Evolutionary conservation across 768 basidiomycete genomes (phyloP), one percentile per base, ranked within the genome.

Genomic region (Dioszegia hungarica): DNA sequence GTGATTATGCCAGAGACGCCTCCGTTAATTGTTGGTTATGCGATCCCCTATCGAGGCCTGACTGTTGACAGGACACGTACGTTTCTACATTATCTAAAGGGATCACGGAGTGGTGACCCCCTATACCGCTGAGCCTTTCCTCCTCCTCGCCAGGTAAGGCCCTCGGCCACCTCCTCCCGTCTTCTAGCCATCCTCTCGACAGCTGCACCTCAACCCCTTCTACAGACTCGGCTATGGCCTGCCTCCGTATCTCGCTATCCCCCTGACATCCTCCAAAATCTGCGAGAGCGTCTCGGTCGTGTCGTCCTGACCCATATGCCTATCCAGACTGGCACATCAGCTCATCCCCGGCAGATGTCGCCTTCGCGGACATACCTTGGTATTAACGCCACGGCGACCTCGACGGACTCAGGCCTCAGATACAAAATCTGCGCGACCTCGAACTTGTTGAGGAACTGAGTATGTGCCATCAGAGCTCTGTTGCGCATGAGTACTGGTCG

Each of bases 391-490:
- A 70, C 64, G 22, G 71, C 71, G 1, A 63, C 68, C 40, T 70
- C 68, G 5, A 73, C 64, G 19, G 57, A 45, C 46, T 67, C 62
- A 9, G 71, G 71, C 3, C 64, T 55, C 11, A 73, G 62, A 44
- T 73, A 73, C 59, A 69, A 66, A 56, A 73, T 67, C 38, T 73
- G 71, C 3, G 71, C 71, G 10, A 67, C 61, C 53, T 73, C 71
- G 49, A 73, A 73, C 39, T 69, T 73, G 53, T 73, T 73, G 19
- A 73, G 50, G 37, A 72, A 72, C 0, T 57, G 59, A n/a, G 58
- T 53, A 31, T 62, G 57, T 0, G 66, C 63, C n/a, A 47, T 19
- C 5, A 70, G 57, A 17, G 63, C 66, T 27, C 68, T n/a, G n/a
- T 70, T 49, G 27, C 6, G 12, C 8, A 29, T 56, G 47, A 51